Conservation (phyloP, 2,329 filamentous ascomycete genomes). For the Trichophyton rubrum region DNA sequence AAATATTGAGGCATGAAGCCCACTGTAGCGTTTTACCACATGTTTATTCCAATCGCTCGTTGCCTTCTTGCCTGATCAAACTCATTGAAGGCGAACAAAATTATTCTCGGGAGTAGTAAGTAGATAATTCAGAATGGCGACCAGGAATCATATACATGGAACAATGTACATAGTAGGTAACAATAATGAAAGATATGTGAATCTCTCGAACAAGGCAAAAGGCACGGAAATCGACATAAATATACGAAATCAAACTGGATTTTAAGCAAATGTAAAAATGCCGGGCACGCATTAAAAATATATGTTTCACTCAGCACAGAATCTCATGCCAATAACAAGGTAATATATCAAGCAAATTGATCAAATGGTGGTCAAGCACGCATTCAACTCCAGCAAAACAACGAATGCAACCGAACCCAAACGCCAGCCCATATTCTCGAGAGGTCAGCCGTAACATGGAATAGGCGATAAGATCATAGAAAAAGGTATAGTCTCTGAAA, state of each 20-base stretch:
- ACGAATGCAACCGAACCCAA: neutral
- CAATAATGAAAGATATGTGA: neutral
- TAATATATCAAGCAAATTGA: neutral
- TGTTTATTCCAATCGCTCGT: no score
- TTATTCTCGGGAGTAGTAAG: no score
- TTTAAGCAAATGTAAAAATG: neutral
- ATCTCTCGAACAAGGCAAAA: neutral
- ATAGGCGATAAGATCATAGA: neutral
- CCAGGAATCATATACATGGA: neutral
- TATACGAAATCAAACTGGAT: neutral
- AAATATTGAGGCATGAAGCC: no score
- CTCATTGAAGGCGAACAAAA: no score
- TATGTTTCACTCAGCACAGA: neutral
- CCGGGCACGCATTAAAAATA: neutral
- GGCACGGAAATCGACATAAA: neutral
- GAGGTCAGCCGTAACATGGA: neutral
- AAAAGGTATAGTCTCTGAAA: neutral
- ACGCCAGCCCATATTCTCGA: neutral
- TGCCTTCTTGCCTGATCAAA: no score
- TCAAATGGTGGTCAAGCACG: neutral
- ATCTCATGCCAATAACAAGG: neutral
- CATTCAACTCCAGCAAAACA: neutral
- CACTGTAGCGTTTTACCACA: no score
- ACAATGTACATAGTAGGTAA: neutral
- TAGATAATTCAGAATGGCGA: no score